Evolutionary conservation across 306 rosid species (phyloP).

Genomic region (Pterocarpus macrocarpus): DNA sequence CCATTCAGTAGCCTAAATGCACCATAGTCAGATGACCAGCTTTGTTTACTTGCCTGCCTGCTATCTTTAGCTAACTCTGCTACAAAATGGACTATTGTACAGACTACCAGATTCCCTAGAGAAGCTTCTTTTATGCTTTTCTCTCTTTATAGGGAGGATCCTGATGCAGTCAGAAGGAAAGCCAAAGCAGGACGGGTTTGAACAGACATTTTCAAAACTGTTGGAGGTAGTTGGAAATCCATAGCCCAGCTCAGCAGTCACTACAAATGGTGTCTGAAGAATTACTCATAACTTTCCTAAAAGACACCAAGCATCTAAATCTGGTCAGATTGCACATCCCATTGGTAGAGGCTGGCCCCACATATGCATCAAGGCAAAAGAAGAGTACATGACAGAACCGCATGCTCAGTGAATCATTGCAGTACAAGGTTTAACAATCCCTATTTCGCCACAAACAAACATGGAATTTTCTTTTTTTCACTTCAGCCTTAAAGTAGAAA

Average conservation of each 20-base stretch:
- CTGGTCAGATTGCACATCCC: constrained; percentile 56
- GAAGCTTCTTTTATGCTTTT: constrained; percentile 48
- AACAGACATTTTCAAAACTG: constrained; percentile 61
- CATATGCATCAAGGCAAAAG: constrained; percentile 56
- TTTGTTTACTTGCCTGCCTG: constrained; percentile 59
- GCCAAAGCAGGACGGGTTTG: constrained; percentile 80
- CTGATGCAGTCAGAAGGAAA: constrained; percentile 79
- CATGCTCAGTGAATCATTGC: constrained; percentile 51
- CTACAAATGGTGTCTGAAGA: constrained; percentile 47
- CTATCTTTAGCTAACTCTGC: constrained; percentile 61
- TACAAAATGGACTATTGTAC: constrained; percentile 52
- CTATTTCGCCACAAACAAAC: constrained; percentile 56
- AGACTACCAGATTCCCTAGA: constrained; percentile 56
- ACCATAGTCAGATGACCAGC: constrained; percentile 85
- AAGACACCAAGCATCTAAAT: constrained; percentile 62
- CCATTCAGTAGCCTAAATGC: constrained; percentile 78
- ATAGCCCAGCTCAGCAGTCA: constrained; percentile 50
- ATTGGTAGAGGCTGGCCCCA: constrained; percentile 56
- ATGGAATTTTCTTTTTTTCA: constrained; percentile 21
- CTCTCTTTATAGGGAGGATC: constrained; percentile 52
- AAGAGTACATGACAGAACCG: constrained; percentile 63
- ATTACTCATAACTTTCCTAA: constrained; percentile 46
- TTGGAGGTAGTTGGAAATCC: constrained; percentile 46
- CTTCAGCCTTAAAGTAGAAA: not conserved
- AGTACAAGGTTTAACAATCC: constrained; percentile 56